Percentiles rank a stretch among this genome's conserved stretches.
phyloP scores from a whole-genome alignment of 139 green algal genomes.

The Tetraselmis striata region DNA sequence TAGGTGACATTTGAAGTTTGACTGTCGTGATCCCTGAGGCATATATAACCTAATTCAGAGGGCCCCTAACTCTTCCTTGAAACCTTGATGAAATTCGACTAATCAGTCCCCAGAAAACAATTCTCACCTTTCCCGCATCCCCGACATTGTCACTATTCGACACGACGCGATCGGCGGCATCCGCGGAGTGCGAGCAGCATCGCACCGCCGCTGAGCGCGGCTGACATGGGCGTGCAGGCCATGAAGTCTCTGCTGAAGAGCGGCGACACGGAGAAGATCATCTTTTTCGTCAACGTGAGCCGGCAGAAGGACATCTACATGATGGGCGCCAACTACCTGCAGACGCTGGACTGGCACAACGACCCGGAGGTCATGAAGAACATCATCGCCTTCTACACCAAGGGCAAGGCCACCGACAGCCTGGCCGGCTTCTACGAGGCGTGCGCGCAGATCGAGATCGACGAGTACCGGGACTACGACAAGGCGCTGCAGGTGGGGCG shows the following conservation, averaged over 20 bases:
- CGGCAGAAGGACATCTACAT: slow-evolving; percentile 69
- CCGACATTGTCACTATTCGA: too few species aligned
- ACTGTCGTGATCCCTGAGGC: too few species aligned
- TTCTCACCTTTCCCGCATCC: too few species aligned
- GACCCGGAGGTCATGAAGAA: slow-evolving; percentile 62
- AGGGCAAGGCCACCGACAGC: slow-evolving; percentile 56
- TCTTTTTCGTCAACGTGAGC: slow-evolving; percentile 78
- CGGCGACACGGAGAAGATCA: slow-evolving; percentile 73
- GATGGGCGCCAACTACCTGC: slow-evolving; percentile 74
- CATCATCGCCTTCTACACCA: slow-evolving; percentile 77
- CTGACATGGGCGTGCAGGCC: too few species aligned
- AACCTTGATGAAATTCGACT: too few species aligned
- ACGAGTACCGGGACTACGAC: slow-evolving; percentile 71
- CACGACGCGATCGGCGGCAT: too few species aligned
- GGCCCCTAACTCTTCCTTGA: too few species aligned
- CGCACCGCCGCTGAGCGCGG: too few species aligned
- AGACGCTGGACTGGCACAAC: slow-evolving; percentile 63
- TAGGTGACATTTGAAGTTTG: too few species aligned
- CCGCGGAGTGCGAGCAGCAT: too few species aligned
- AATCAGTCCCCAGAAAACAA: too few species aligned
- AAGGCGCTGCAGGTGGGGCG: slow-evolving; percentile 56
- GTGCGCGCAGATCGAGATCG: slow-evolving; percentile 75
- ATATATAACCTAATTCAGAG: too few species aligned
- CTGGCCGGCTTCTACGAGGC: slow-evolving; percentile 71
- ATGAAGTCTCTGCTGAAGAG: slow-evolving; percentile 69